Base-by-base conservation (phyloP, 371 early-diverging fungal genomes). In the Mucor indicus region DNA sequence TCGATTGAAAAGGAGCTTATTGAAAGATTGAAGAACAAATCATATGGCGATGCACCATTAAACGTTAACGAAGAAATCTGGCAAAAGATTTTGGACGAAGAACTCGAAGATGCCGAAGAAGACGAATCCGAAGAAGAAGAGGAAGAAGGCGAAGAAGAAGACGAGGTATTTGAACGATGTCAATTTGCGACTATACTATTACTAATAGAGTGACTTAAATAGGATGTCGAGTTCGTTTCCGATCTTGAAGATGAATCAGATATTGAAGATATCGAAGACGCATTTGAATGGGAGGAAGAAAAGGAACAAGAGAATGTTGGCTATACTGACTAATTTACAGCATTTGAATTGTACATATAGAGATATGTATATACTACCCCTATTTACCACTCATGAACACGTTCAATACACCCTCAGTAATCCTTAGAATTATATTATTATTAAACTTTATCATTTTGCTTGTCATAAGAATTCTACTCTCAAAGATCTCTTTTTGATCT, bases 1-100 rank as follows among this genome's bases (percentile, higher is more conserved):
- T 78, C 90, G 9, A 95, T 99, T 59, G 98, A 99, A 62, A 95
- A 96, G 78, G 99, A 99, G 76, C 75, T 99, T 51, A 73, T 99
- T 58, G 89, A 92, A 50, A 81, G 99, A 54, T 77, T 99, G 52
- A 91, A 93, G 81, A 85, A 74, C 67, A 98, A 98, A 60, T 90
- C 89, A 4, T 90, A 91, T 66, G 91, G 89, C 46, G 96, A 97
- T 62, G 92, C 88, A 51, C 94, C 91, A 19, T 62, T 92, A 55
- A 90, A 91, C 67, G 90, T 94, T 57, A 93, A 94, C 57, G 89
- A 93, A 71, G 82, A 83, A 48, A 85, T 92, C 25, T 91, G 89
- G 89, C 84, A 81, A 56, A 80, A 91, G 69, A 81, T 85, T 33
- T 42, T 86, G 48, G 84, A 86, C 59, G 78, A 85, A 55, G 78